Percentiles rank a stretch among this genome's conserved stretches.
Conservation (phyloP, 257 asterid genomes). For the Solanum bukasovii region DNA sequence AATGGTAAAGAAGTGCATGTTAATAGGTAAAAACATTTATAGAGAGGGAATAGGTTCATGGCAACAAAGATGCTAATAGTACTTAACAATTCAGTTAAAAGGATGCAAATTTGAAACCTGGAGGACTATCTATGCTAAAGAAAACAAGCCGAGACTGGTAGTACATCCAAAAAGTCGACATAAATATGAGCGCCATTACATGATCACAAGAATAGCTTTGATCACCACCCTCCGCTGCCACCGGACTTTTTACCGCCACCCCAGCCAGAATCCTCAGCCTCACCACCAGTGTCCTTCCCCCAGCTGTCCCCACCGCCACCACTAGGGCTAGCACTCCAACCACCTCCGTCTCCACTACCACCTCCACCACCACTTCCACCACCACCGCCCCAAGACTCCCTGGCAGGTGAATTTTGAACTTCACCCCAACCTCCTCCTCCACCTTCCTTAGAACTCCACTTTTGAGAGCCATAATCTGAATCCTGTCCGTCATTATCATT, state of each 20-base stretch:
- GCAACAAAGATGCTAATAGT: not conserved
- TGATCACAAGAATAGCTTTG: not conserved
- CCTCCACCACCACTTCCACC: constrained; percentile 11
- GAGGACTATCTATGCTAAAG: not conserved
- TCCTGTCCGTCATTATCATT: constrained; percentile 26
- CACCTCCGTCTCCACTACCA: constrained; percentile 6
- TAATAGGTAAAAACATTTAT: not conserved
- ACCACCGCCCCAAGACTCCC: constrained; percentile 36
- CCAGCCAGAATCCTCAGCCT: constrained; percentile 33
- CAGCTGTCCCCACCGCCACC: constrained; percentile 18
- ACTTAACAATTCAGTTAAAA: not conserved
- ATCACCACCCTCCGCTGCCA: constrained; percentile 21
- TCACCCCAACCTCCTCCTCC: constrained; percentile 49
- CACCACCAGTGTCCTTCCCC: constrained; percentile 20
- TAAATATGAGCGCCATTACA: not conserved
- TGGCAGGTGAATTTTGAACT: constrained; percentile 42
- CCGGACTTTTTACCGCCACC: constrained; percentile 37
- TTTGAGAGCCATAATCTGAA: constrained; percentile 37
- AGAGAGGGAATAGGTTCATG: not conserved
- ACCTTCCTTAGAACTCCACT: constrained; percentile 57
- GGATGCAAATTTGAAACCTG: not conserved
- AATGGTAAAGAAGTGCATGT: not conserved
- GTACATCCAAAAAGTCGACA: not conserved
- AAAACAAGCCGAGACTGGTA: not conserved
- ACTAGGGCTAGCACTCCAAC: constrained; percentile 1